Base-by-base conservation (phyloP, 371 early-diverging fungal genomes). In the Conidiobolus incongruus region DNA sequence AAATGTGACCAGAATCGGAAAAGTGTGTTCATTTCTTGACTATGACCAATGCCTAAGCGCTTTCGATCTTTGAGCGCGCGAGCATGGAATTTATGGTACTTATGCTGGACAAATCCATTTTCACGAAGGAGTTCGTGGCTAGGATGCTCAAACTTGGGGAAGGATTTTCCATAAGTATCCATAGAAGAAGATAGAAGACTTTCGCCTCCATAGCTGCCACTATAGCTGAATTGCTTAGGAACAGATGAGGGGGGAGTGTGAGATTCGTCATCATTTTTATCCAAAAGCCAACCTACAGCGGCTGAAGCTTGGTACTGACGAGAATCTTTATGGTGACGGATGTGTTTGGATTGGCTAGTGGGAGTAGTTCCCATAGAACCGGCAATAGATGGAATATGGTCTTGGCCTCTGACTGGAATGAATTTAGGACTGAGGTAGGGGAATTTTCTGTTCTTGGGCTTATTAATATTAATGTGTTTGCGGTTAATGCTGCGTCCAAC, bases 1-100 rank as follows among this genome's bases (percentile, higher is more conserved):
- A 91, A 94, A 62, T 94, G 91, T 40, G 82, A 84, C 94, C 94
- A 94, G 81, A 94, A 94, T 16, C 92, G 77, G 75, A 81, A 93
- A 45, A 93, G 61, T 2, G 92, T 91, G 66, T 93, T 93, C 94
- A 93, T 93, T 55, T 91, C 94, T 47, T 85, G 89, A n/a, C 84
- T 83, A 19, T 75, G 80, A 12, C 94, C 92, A n/a, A 70, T 64
- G 12, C 94, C 94, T 29, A 77, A 67, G 42, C 74, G 72, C 59
- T 84, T 85, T 52, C 94, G 89, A 55, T 93, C 94, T 44, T 74
- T 76, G 30, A 90, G 58, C n/a, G 94, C 94, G 63, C 84, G 81
- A 50, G 76, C 78, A 50, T 85, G 90, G 65, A 85, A 93, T 60
- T 85, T 81, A 62, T 79, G 69, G 60, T 91, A 93, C 57, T 89